phyloP scores from a whole-genome alignment of 31 red algal species.

The Endocladia muricata region DNA sequence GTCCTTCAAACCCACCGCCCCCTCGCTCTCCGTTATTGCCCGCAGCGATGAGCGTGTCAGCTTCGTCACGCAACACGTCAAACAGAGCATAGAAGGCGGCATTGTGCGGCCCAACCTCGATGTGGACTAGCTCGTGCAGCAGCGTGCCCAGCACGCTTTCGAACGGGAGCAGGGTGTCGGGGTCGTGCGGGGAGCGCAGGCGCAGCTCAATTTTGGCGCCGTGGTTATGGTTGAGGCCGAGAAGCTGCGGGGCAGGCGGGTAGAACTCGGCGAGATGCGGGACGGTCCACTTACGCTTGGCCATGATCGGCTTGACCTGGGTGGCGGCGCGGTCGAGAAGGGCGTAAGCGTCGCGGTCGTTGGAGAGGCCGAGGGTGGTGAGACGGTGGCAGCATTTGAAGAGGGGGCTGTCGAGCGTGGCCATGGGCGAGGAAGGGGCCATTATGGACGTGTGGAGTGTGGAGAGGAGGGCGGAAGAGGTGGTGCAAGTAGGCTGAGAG shows the following conservation, averaged over 20 bases:
- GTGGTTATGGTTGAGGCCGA: constrained; percentile 64
- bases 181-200: constrained; percentile 26
- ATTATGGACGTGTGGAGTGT: too few species aligned
- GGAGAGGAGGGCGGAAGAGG: too few species aligned
- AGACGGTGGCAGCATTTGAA: constrained; percentile 51
- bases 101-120: constrained; percentile 68
- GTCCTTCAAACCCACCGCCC: neutral
- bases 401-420: constrained; percentile 49
- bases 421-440: constrained; percentile 8
- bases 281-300: constrained; percentile 39
- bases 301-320: constrained; percentile 40
- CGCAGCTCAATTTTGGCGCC: constrained; percentile 47
- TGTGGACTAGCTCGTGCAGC: constrained; percentile 79
- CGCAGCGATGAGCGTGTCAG: constrained; percentile 25
- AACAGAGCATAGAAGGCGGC: constrained; percentile 52
- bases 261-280: constrained; percentile 52
- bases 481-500: too few species aligned
- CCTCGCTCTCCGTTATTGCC: constrained; percentile 8
- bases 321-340: constrained; percentile 40
- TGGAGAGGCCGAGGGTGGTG: neutral
- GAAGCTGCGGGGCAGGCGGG: constrained; percentile 33
- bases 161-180: constrained; percentile 34
- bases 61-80: constrained; percentile 42
- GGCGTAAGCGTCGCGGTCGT: constrained; percentile 16
- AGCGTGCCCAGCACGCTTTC: constrained; percentile 68